Percentiles rank a stretch among this genome's conserved stretches.
phyloP scores from a whole-genome alignment of 192 early-diverging fungal genomes.

The Spizellomyces sp. region DNA sequence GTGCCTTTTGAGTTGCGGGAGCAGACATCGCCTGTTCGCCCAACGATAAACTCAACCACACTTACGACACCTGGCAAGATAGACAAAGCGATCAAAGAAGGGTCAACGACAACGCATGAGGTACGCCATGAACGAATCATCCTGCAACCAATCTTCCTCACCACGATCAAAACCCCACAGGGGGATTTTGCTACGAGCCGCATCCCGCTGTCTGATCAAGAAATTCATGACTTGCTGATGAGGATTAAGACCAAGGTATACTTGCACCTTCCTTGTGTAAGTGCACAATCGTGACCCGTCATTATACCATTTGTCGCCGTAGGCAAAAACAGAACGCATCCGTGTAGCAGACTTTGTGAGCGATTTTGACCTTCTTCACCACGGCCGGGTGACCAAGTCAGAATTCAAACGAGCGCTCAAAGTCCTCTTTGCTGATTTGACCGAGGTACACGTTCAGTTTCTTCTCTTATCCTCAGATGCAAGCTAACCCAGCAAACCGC shows the following conservation, averaged over 20 bases:
- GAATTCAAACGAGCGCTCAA: constrained; percentile 54
- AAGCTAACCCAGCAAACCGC: background rate
- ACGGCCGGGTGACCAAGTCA: constrained; percentile 50
- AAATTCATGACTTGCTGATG: constrained; percentile 41
- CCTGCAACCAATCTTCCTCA: background rate
- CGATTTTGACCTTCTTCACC: constrained; percentile 58
- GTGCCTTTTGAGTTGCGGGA: constrained; percentile 24
- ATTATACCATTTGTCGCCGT: background rate
- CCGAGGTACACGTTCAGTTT: background rate
- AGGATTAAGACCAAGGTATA: constrained; percentile 51
- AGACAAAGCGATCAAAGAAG: background rate
- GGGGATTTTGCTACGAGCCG: background rate
- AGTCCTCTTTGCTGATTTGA: constrained; percentile 47
- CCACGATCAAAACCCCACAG: background rate
- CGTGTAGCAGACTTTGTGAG: constrained; percentile 58
- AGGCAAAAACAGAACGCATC: constrained; percentile 57
- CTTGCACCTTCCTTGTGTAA: background rate
- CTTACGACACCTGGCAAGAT: background rate
- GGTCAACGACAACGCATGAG: background rate
- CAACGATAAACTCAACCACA: background rate
- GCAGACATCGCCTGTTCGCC: constrained; percentile 1
- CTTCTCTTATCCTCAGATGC: background rate
- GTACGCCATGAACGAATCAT: background rate
- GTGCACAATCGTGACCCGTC: background rate
- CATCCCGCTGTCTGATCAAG: constrained; percentile 12